phyloP scores from a whole-genome alignment of 306 rosid genomes.

The Pterocarpus macrocarpus region DNA sequence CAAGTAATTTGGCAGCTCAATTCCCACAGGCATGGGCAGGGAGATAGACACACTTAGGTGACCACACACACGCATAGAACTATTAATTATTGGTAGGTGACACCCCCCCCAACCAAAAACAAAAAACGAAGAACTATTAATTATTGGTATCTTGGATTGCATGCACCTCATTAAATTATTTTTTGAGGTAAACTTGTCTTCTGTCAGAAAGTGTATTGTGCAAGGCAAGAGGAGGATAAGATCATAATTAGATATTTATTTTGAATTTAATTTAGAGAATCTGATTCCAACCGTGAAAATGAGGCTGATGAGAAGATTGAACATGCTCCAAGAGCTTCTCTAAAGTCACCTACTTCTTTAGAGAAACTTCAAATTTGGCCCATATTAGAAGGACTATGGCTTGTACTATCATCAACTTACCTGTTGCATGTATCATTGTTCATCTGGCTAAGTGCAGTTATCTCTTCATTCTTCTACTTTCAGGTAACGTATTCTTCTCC shows the following conservation, averaged over 20 bases:
- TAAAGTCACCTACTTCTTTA: constrained; percentile 56
- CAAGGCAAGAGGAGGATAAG: constrained; percentile 6
- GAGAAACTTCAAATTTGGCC: constrained; percentile 75
- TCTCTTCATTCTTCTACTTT: constrained; percentile 95
- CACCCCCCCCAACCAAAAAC: too few relatives aligned
- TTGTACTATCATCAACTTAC: constrained; percentile 86
- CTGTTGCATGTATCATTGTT: constrained; percentile 77
- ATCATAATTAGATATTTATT: constrained; percentile 33
- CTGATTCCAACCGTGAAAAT: constrained; percentile 56
- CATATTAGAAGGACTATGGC: constrained; percentile 86
- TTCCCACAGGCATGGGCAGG: background rate
- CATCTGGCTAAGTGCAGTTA: constrained; percentile 93
- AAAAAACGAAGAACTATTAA: too few relatives aligned
- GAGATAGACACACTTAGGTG: background rate
- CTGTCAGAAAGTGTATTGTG: constrained; percentile 24
- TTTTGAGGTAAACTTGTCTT: background rate
- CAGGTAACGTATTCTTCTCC: constrained; percentile 64
- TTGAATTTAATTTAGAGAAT: constrained; percentile 63
- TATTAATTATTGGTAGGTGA: too few relatives aligned
- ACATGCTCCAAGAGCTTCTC: constrained; percentile 56
- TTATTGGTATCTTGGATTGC: background rate
- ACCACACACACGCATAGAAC: too few relatives aligned
- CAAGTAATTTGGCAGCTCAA: background rate
- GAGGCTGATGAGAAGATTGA: constrained; percentile 53
- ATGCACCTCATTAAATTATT: constrained; percentile 27